Evolutionary conservation across 495 filamentous ascomycete genomes (phyloP), one percentile per base, ranked within the genome.

Genomic region (Letharia lupina): DNA sequence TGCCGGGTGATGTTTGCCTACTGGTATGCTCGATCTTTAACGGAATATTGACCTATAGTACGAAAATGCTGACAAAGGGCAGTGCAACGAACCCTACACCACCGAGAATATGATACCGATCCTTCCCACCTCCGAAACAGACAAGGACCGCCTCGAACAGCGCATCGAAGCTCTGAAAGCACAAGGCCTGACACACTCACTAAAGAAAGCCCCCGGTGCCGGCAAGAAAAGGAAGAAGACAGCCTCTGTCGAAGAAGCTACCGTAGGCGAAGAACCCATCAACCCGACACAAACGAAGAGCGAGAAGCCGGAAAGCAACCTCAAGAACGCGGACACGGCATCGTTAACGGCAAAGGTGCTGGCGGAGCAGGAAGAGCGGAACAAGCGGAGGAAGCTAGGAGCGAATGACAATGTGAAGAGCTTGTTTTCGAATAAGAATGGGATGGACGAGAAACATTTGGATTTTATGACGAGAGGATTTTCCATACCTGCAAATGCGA

Each of bases 311-410:
- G 71, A 64, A 75, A 78, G 77, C 63, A 81, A 84, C 37, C 96
- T 98, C 73, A 94, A 95, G 73, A 93, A 96, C 70, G 81, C 90
- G 5, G 83, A 89, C 20, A 93, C 94, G 9, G 91, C 93, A 0
- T 87, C 84, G 15, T 75, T 98, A 31, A 95, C 94, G 9, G 89
- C 88, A 1, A 91, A 84, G 68, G 92, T 98, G 0, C 73, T 96
- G 12, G 87, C 87, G 12, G 94, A 97, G 67, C 89, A 96, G 73
- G 87, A 91, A 59, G 86, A 88, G 71, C 84, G 82, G 67, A 90
- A 90, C 59, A 96, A 95, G 74, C 78, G 87, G 65, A 83, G 91
- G 56, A 96, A 90, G 73, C 70, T 91, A 67, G 78, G 77, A 8
- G 73, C 79, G 60, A 92, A 86, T 75, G 85, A 87, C 50, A 91